A percentile compares a stretch with the other conserved stretches of the same genome.
phyloP scores from a whole-genome alignment of 1,139 yeast genomes.

The Blastobotrys serpentis region DNA sequence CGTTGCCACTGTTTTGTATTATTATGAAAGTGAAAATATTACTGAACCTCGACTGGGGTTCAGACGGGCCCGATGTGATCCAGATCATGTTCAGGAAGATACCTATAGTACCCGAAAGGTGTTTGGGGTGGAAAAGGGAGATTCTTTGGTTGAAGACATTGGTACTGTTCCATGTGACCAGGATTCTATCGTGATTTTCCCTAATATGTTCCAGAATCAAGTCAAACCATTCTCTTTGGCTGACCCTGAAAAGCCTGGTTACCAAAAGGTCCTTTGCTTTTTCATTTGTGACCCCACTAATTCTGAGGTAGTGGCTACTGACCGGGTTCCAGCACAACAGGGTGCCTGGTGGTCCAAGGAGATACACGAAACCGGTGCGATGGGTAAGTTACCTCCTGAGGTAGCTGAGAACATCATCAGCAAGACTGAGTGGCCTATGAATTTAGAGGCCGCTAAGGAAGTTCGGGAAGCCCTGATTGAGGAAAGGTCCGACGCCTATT shows the following conservation, averaged over 20 bases:
- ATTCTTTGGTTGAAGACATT: conserved; percentile 28
- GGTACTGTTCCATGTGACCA: conserved; percentile 38
- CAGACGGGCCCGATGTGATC: conserved; percentile 32
- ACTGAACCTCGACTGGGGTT: conserved; percentile 42
- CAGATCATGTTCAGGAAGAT: conserved; percentile 44
- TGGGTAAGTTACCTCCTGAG: not conserved
- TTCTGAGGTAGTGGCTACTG: conserved; percentile 37
- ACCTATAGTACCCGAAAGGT: conserved; percentile 31
- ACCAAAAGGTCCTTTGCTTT: conserved; percentile 45
- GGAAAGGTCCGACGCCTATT: conserved; percentile 16
- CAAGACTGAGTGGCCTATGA: not conserved
- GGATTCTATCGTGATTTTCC: conserved; percentile 42
- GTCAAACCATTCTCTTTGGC: conserved; percentile 44
- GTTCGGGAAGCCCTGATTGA: not conserved
- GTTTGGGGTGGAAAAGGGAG: conserved; percentile 41
- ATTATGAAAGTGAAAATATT: conserved; percentile 47
- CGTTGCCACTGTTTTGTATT: conserved; percentile 46
- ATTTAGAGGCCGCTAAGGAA: not conserved
- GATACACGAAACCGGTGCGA: not conserved
- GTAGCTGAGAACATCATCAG: not conserved
- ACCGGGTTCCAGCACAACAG: conserved; percentile 46
- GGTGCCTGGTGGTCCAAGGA: conserved; percentile 30
- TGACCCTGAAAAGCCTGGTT: conserved; percentile 43
- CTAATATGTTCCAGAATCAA: conserved; percentile 45
- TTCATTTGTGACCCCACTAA: conserved; percentile 45